Evolutionary conservation across 2,329 filamentous ascomycete genomes (phyloP), one percentile per base, ranked within the genome.

Genomic region (Geoglossum cookeanum): DNA sequence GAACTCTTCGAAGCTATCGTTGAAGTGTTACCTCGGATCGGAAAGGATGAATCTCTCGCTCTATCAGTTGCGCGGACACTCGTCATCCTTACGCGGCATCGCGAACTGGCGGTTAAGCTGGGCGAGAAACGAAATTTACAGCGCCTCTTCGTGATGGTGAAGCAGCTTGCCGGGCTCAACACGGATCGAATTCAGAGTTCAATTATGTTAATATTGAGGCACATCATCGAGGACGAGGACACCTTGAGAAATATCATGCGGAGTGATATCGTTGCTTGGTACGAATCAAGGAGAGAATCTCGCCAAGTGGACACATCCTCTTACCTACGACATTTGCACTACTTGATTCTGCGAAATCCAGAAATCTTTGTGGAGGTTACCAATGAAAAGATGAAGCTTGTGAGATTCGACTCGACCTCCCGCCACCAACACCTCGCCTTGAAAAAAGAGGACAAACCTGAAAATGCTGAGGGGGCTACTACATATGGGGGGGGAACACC

Each of bases 221-320:
- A 98, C 65, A 84, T 98, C 61, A 80, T 97, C 57, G 92, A 98
- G 69, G 94, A 98, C 65, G 88, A 95, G 55, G 84, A 89, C 17
- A 92, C 85, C 1, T 78, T 97, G 59, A 87, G 86, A 62, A 87
- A 96, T 66, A 83, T 95, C 59, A 96, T 98, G 85, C 79, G 84
- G 55, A 85, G 83, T 32, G 91, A 97, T 67, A 94, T 98, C 64
- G 81, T 83, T 61, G 73, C 79, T n/a, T 82, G 80, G 64, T 87
- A 96, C 62, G 81, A 87, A 57, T 75, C 70, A 52, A 66, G 70
- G 4, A 70, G 70, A 27, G 68, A 76, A 39, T 73, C 69, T 48
- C 78, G 84, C 44, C 74, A 77, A 45, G 73, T 79, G 35, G 91
- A 97, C 63, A 80, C 86, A 2, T 75, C 78, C 7, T 76, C 72